phyloP scores from a whole-genome alignment of 345 rosid genomes.

The Citrus mangshanensis region DNA sequence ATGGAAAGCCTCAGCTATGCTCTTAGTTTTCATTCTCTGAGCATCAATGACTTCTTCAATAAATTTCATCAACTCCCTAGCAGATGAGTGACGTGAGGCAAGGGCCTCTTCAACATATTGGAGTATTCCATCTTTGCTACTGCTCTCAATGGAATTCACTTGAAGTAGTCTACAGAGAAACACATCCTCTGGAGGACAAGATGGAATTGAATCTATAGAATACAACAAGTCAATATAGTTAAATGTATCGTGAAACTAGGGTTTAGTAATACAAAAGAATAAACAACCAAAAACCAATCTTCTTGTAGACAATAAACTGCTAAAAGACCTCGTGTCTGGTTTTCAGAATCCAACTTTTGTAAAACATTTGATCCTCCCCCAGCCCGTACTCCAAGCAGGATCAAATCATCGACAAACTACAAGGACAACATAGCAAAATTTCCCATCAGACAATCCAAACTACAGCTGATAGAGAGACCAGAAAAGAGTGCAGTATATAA shows the following conservation, averaged over 20 bases:
- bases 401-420: constrained; percentile 87
- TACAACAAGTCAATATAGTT: constrained; percentile 21
- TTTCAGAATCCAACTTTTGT: constrained; percentile 41
- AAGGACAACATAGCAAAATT: constrained; percentile 18
- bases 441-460: neutral
- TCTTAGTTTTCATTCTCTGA: constrained; percentile 58
- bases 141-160: constrained; percentile 46
- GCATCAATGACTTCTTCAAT: constrained; percentile 60
- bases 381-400: constrained; percentile 68
- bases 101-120: constrained; percentile 63
- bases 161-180: constrained; percentile 81
- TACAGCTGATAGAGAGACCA: neutral
- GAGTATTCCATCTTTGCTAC: constrained; percentile 36
- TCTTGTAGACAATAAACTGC: constrained; percentile 1
- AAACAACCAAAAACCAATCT: neutral
- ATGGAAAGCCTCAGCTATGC: constrained; percentile 40
- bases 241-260: neutral
- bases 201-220: constrained; percentile 62
- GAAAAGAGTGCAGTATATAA: neutral
- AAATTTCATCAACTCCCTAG: constrained; percentile 62
- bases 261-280: neutral
- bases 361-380: constrained; percentile 52
- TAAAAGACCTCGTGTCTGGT: constrained; percentile 48
- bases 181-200: constrained; percentile 67
- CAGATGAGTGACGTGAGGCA: constrained; percentile 56